Conservation (phyloP, 2,329 filamentous ascomycete genomes). For the Penicillium sclerotiorum region DNA sequence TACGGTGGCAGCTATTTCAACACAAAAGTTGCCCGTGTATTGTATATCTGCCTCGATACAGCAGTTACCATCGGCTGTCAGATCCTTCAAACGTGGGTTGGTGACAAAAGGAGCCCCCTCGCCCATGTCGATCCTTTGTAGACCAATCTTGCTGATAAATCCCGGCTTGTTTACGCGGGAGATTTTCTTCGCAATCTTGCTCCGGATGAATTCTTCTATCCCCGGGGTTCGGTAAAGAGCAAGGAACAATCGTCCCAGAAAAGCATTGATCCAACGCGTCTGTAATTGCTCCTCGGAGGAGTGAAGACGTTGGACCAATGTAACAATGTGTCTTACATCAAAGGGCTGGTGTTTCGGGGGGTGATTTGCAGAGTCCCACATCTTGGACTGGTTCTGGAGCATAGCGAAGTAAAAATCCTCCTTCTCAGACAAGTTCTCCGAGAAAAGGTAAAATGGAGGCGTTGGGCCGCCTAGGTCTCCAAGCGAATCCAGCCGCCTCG, state of each 20-base stretch:
- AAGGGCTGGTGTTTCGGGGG: constrained; percentile 74
- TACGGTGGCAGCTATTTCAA: constrained; percentile 90
- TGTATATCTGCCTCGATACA: constrained; percentile 82
- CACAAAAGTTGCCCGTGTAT: constrained; percentile 84
- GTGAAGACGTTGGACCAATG: constrained; percentile 85
- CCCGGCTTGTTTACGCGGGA: constrained; percentile 87
- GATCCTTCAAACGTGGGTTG: constrained; percentile 81
- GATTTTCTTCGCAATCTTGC: constrained; percentile 95
- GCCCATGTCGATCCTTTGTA: constrained; percentile 82
- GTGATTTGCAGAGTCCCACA: constrained; percentile 57
- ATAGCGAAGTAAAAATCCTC: constrained; percentile 98
- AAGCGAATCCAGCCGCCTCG: constrained; percentile 61
- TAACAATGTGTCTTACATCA: constrained; percentile 82
- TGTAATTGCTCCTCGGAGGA: constrained; percentile 89
- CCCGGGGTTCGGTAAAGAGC: constrained; percentile 83
- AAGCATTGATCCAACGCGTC: constrained; percentile 89
- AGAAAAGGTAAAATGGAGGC: constrained; percentile 91
- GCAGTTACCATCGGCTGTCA: constrained; percentile 90
- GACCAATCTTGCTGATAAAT: constrained; percentile 82
- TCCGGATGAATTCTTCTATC: constrained; percentile 74
- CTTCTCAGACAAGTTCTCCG: constrained; percentile 92
- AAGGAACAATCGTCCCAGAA: constrained; percentile 86
- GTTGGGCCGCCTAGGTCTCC: constrained; percentile 61
- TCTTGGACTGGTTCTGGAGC: constrained; percentile 78
- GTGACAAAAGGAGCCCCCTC: constrained; percentile 85